Evolutionary conservation across 2,329 filamentous ascomycete species (phyloP), one percentile per base, ranked within the genome.

Genomic region (Ophiostoma sp.): DNA sequence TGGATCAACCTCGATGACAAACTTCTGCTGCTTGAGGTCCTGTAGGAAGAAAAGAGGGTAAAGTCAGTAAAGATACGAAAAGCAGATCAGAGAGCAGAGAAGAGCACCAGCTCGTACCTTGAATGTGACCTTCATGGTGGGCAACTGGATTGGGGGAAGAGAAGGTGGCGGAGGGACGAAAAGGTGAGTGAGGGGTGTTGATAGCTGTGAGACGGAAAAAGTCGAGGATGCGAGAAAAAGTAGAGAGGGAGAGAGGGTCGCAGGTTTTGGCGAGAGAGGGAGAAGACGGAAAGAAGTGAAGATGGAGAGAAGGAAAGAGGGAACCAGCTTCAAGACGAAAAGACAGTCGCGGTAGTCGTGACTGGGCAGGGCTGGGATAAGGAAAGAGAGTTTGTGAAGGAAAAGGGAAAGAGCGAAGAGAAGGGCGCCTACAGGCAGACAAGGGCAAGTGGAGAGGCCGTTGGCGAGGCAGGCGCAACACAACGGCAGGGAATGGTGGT

Each of bases 11-110:
- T 98, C 95, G 86, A 99, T 92, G 80, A 91, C 91, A 85, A 99
- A 99, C 87, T 98, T 98, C 83, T 98, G 93, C 84, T 98, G 96
- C 88, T 98, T 98, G 80, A 99, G 89, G 86, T 99, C 96, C 95
- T 98, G 79, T 45, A 78, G 59, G 17, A 22, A 61, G n/a, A 39
- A n/a, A 59, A 42, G 17, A 63, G 75, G 70, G 68, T 2, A 50
- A 36, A 55, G 75, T 78, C 61, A 76, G 76, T 72, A 66, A 28
- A 31, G 6, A 28, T 15, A 11, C 12, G 7, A 22, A 8, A 63
- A 7, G 11, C 19, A 28, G 2, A n/a, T 19, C 39, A 15, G 50
- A 19, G 11, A 25, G n/a, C n/a, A 48, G 19, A n/a, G 28, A 39
- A 66, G 25, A 22, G 45, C 33, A 48, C 19, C 19, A 48, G 61